These are phyloP conservation scores for Trichoderma sp. DNA, from an alignment of 2,329 filamentous ascomycete genomes.

Conservation along the genomic window DNA sequence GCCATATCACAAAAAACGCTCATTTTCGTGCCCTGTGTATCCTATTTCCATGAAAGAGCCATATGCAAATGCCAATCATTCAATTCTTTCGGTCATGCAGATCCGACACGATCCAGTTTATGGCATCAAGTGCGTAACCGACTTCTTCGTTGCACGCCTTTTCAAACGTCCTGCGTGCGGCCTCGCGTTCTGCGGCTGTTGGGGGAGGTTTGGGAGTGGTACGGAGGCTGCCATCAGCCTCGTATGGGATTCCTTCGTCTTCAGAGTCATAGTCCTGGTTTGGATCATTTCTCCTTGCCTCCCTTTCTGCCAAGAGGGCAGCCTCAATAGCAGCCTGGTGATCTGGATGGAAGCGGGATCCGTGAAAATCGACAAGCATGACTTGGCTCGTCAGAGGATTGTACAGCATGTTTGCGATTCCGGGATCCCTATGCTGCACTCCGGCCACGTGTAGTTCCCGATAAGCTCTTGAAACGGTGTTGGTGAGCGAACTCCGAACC, in stretches of 20 bases:
- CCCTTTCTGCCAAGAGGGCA: too few species aligned
- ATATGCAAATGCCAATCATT: background rate
- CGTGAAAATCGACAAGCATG: conserved; percentile 41
- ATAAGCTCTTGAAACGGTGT: conserved; percentile 9
- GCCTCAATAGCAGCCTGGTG: background rate
- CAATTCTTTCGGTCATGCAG: background rate
- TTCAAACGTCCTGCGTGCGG: background rate
- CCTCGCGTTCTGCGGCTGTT: background rate
- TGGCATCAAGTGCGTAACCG: background rate
- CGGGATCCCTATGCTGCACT: conserved; percentile 36
- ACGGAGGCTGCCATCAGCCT: background rate
- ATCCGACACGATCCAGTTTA: background rate
- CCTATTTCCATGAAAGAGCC: background rate
- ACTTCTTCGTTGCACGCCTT: background rate
- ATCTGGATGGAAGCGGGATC: conserved; percentile 30
- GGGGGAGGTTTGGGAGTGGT: background rate
- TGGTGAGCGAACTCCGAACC: conserved; percentile 8
- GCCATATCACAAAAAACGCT: background rate
- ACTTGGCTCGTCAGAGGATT: conserved; percentile 28
- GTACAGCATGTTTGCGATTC: conserved; percentile 39
- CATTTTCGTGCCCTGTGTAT: background rate
- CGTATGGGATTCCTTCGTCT: background rate
- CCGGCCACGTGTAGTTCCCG: conserved; percentile 26
- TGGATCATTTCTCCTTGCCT: too few species aligned
- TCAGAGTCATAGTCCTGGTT: background rate